A percentile compares a stretch with the other conserved stretches of the same genome.
phyloP scores from a whole-genome alignment of 768 basidiomycete species.

The Amanita rimosa region DNA sequence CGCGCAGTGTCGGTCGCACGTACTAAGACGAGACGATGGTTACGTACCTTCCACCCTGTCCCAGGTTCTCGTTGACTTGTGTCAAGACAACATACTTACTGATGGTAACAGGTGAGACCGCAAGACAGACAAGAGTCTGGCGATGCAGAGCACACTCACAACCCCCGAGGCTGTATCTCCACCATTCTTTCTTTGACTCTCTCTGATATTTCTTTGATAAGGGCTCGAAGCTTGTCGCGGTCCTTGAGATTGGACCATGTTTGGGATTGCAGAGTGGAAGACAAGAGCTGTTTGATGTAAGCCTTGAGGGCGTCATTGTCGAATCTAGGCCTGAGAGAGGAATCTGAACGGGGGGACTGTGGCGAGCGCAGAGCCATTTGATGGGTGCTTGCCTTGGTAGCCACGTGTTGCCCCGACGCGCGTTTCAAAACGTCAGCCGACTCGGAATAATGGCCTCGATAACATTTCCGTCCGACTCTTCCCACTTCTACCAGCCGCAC shows the following conservation, averaged over 20 bases:
- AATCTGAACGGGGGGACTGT: conserved; percentile 47
- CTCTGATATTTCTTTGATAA: conserved; percentile 80
- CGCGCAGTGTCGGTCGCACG: neutral
- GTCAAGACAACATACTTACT: conserved; percentile 86
- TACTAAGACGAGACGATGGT: neutral
- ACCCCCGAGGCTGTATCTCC: conserved; percentile 71
- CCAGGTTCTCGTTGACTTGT: conserved; percentile 75
- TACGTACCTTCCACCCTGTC: conserved; percentile 70
- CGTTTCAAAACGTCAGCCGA: neutral
- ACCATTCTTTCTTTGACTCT: conserved; percentile 81
- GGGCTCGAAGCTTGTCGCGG: conserved; percentile 54
- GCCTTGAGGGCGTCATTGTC: conserved; percentile 62
- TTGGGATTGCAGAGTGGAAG: conserved; percentile 51
- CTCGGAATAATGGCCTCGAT: conserved; percentile 47
- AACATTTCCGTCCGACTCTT: conserved; percentile 43
- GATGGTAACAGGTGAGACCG: conserved; percentile 7
- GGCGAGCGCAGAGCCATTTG: conserved; percentile 39
- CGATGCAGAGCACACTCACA: conserved; percentile 48
- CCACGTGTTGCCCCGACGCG: neutral
- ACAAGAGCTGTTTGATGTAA: conserved; percentile 76
- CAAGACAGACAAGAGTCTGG: neutral
- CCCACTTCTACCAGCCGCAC: conserved; percentile 42
- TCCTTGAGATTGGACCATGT: conserved; percentile 64
- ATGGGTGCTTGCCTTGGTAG: neutral
- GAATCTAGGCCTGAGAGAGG: conserved; percentile 51